Percentiles rank a stretch among this genome's conserved stretches.
phyloP scores from a whole-genome alignment of 371 early-diverging fungal species.

The Choanephora cucurbitarum region DNA sequence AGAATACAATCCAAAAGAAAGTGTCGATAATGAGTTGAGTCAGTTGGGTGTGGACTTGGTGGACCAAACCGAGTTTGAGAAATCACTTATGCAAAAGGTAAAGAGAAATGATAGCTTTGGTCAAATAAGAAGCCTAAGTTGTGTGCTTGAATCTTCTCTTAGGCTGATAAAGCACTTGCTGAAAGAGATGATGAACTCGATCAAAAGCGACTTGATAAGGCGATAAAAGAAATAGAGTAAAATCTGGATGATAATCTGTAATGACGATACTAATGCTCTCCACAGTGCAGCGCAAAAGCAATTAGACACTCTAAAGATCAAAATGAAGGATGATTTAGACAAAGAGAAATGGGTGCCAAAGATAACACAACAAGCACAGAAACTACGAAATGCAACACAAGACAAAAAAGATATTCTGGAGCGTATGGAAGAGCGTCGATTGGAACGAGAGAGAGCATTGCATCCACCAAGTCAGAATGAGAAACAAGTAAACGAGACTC shows the following conservation, averaged over 20 bases:
- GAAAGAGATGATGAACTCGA: conserved; percentile 60
- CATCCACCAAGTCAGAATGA: conserved; percentile 14
- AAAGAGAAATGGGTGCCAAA: conserved; percentile 28
- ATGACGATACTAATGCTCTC: too few species aligned
- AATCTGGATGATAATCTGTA: too few species aligned
- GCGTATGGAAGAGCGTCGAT: conserved; percentile 38
- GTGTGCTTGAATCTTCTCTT: conserved; percentile 17
- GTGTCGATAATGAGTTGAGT: conserved; percentile 17
- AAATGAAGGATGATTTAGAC: conserved; percentile 36
- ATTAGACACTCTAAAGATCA: conserved; percentile 34
- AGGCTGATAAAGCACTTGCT: conserved; percentile 63
- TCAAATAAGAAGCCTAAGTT: too few species aligned
- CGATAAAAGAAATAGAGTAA: conserved; percentile 45
- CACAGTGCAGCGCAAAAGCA: conserved; percentile 36
- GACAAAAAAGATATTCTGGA: conserved; percentile 54
- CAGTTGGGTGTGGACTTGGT: conserved; percentile 59
- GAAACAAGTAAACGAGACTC: conserved; percentile 49
- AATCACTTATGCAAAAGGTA: conserved; percentile 65
- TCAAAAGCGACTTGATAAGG: conserved; percentile 55
- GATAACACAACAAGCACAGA: conserved; percentile 39
- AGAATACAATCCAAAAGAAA: conserved; percentile 1
- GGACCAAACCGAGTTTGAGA: conserved; percentile 67
- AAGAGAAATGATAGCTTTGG: conserved; percentile 2
- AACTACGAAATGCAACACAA: conserved; percentile 36
- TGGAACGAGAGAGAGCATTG: not conserved